Percentiles rank a stretch among this genome's conserved stretches.
phyloP scores from a whole-genome alignment of 1,139 yeast genomes.

The Meyerozyma smithsonii region DNA sequence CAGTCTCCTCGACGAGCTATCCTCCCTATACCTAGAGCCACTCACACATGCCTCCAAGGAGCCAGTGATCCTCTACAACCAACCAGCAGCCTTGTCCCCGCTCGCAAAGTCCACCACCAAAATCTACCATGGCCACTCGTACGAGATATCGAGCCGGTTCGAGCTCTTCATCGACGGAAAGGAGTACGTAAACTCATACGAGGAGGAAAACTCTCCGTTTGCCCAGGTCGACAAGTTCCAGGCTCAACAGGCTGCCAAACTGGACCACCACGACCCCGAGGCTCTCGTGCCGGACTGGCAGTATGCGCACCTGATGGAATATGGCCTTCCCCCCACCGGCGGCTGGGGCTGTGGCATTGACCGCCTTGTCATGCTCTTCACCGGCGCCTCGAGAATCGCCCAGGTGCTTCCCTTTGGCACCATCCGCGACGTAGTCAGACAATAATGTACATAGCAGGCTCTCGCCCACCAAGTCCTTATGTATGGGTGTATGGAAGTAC shows the following conservation, averaged over 20 bases:
- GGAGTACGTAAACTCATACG: constrained; percentile 92
- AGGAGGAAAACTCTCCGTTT: constrained; percentile 88
- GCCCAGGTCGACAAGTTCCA: constrained; percentile 59
- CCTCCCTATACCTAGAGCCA: constrained; percentile 64
- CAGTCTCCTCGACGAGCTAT: constrained; percentile 62
- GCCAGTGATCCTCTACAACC: constrained; percentile 77
- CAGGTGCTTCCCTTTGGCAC: constrained; percentile 82
- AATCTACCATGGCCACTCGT: constrained; percentile 19
- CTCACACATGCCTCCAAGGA: constrained; percentile 24
- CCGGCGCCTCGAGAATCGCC: constrained; percentile 64
- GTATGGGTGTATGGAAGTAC: background rate
- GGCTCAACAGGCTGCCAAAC: constrained; percentile 47
- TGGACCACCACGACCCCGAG: constrained; percentile 53
- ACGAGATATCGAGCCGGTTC: constrained; percentile 61
- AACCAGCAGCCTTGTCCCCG: constrained; percentile 85
- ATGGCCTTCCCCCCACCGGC: constrained; percentile 96
- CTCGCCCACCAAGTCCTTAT: too few species aligned
- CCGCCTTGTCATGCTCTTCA: constrained; percentile 74
- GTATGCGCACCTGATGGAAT: constrained; percentile 74
- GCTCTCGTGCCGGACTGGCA: constrained; percentile 66
- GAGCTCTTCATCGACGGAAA: constrained; percentile 77
- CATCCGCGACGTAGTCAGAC: constrained; percentile 62
- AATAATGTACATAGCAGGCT: constrained; percentile 21
- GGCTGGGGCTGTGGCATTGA: constrained; percentile 98
- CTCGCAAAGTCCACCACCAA: constrained; percentile 62